A percentile compares a stretch with the other conserved stretches of the same genome.
phyloP scores from a whole-genome alignment of 371 early-diverging fungal genomes.

The Apophysomyces trapeziformis region DNA sequence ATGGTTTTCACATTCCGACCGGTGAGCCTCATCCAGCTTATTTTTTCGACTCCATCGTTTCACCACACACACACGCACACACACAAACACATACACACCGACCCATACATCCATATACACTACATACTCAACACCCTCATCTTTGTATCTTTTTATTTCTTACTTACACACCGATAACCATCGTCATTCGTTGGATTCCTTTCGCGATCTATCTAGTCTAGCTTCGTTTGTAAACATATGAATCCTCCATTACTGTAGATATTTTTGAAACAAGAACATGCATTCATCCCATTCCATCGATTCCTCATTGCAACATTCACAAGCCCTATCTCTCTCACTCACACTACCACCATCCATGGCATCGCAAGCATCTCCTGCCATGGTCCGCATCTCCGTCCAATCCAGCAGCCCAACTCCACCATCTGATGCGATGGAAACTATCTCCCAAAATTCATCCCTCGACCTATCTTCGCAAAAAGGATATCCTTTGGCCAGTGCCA shows the following conservation, averaged over 20 bases:
- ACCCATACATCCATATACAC: too few relatives aligned
- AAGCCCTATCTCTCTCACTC: neutral
- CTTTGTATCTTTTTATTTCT: neutral
- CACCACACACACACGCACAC: too few relatives aligned
- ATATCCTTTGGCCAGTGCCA: slow-evolving; percentile 23
- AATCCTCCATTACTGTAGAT: slow-evolving; percentile 3
- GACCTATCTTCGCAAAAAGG: neutral
- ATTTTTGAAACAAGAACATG: slow-evolving; percentile 4
- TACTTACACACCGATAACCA: neutral
- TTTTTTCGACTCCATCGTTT: too few relatives aligned
- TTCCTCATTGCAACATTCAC: slow-evolving; percentile 1
- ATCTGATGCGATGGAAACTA: neutral
- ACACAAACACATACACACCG: too few relatives aligned
- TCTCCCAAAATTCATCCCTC: neutral
- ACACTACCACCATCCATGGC: slow-evolving; percentile 4
- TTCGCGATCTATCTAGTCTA: neutral
- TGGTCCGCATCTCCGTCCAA: slow-evolving; percentile 1
- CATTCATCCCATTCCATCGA: slow-evolving; percentile 6
- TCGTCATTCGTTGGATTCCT: neutral
- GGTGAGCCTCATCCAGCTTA: too few relatives aligned
- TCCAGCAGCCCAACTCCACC: neutral
- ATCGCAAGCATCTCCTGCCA: neutral
- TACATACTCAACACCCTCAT: too few relatives aligned
- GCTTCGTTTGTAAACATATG: neutral
- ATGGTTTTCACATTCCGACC: too few relatives aligned